Evolutionary conservation across 1,284 basidiomycete species (phyloP), one percentile per base, ranked within the genome.

Genomic region (Trametes versicolor): DNA sequence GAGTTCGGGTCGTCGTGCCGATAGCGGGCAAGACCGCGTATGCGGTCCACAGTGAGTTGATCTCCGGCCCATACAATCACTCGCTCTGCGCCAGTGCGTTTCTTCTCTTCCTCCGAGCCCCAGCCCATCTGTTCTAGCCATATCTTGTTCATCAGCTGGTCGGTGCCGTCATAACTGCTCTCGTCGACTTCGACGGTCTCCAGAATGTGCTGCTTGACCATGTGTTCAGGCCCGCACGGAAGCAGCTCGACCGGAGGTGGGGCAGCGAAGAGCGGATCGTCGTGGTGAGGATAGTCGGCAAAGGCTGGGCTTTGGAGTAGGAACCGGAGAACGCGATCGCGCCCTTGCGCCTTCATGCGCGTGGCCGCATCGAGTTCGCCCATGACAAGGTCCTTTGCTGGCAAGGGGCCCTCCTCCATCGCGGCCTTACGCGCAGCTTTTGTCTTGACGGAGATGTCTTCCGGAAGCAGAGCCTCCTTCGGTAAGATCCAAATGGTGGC

Each of bases 1-100:
- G 75, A 73, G 62, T 79, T 81, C 41, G 64, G 48, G 57, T 82
- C 79, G 13, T 80, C 73, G 2, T 68, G 65, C 0, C 74, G 73
- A 45, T 72, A 75, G 29, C 73, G 70, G 17, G 23, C 4, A 7
- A 74, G 43, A 1, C 69, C 68, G 0, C 68, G 70, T 17, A 73
- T 51, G 12, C 70, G 65, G 3, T 59, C 59, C 2, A 60, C 61
- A 0, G 72, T 74, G 37, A 75, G 72, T 39, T 73, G 72, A 43
- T 75, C 73, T 8, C 74, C 74, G 0, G 67, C 61, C 70, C 68
- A 69, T 1, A 54, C 36, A 2, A 65, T 6, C 13, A 59, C 0
- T 1, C 34, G 8, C 15, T 72, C 55, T 0, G 13, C 17, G 0
- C 61, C 61, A 0, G 54, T 13, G 10, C 60, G 36, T 36, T 48